Evolutionary conservation across 257 asterid species (phyloP).

Genomic region (Cruciata laevipes): DNA sequence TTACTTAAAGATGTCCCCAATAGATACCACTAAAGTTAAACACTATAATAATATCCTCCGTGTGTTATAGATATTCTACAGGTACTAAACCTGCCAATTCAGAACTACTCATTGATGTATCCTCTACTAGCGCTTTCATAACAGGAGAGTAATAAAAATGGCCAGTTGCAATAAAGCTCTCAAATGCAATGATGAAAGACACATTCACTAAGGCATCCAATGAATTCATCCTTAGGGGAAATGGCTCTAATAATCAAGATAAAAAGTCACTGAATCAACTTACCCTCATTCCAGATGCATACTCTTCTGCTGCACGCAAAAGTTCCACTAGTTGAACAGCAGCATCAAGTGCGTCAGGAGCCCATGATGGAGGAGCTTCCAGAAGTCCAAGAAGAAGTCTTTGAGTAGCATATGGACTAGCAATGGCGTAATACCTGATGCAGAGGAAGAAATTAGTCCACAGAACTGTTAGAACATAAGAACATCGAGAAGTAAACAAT

Average conservation of each 20-base stretch:
- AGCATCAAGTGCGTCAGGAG: conserved; percentile 99
- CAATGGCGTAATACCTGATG: conserved; percentile 85
- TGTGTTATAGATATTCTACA: not conserved
- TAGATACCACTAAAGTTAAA: not conserved
- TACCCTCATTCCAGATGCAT: conserved; percentile 92
- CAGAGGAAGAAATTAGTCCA: conserved; percentile 21
- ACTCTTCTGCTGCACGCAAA: conserved; percentile 98
- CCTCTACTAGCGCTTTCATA: not conserved
- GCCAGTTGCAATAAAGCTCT: no score
- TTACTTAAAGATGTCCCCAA: not conserved
- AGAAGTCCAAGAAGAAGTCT: conserved; percentile 95
- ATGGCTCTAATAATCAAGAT: not conserved
- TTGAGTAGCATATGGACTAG: conserved; percentile 99
- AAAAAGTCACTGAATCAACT: conserved; percentile 6
- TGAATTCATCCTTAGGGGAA: not conserved
- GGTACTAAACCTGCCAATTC: not conserved
- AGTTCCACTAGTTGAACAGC: conserved; percentile 98
- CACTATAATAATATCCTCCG: not conserved
- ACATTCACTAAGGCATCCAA: not conserved
- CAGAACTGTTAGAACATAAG: not conserved
- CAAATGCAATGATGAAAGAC: not conserved
- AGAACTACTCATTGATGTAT: conserved; percentile 3
- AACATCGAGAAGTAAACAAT: conserved; percentile 7
- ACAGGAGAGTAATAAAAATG: not conserved
- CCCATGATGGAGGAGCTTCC: conserved; percentile 99